Evolutionary conservation across 2,329 filamentous ascomycete species (phyloP).

Genomic region (Keithomyces neogunnii): DNA sequence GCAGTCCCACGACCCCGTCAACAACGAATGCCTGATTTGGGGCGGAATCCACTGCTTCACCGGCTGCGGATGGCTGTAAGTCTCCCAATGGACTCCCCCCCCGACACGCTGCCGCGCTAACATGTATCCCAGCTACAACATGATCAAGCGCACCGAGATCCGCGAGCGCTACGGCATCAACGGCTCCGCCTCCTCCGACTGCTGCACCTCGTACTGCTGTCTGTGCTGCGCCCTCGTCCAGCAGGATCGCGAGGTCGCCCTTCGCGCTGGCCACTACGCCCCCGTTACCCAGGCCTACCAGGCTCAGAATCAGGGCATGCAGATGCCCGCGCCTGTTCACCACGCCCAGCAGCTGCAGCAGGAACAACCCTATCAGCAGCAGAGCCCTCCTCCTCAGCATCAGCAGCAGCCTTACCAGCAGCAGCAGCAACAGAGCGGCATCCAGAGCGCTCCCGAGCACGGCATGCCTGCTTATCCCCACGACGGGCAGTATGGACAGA

Average conservation of each 20-base stretch:
- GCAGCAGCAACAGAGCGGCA: neutral
- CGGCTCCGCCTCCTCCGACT: slow-evolving; percentile 40
- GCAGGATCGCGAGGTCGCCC: slow-evolving; percentile 45
- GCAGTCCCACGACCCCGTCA: slow-evolving; percentile 27
- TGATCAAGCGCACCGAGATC: slow-evolving; percentile 45
- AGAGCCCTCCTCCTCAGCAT: neutral
- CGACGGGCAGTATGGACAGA: neutral
- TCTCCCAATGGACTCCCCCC: neutral
- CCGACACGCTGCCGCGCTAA: neutral
- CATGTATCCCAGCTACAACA: slow-evolving; percentile 27
- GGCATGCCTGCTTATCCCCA: neutral
- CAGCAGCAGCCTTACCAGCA: neutral
- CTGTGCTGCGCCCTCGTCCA: slow-evolving; percentile 49
- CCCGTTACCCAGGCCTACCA: slow-evolving; percentile 28
- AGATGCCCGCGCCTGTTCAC: slow-evolving; percentile 7
- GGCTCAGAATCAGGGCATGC: slow-evolving; percentile 14
- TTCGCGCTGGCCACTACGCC: slow-evolving; percentile 15
- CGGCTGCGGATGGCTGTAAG: slow-evolving; percentile 35
- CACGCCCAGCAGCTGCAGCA: neutral
- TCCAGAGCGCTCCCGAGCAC: neutral
- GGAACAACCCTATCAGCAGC: neutral
- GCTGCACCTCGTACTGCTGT: slow-evolving; percentile 45
- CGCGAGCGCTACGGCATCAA: slow-evolving; percentile 45
- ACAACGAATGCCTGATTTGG: slow-evolving; percentile 34
- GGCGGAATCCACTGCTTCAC: slow-evolving; percentile 28